These are phyloP conservation scores for Panellus pusillus DNA, from an alignment of 768 basidiomycete species.

Conservation along the genomic window DNA sequence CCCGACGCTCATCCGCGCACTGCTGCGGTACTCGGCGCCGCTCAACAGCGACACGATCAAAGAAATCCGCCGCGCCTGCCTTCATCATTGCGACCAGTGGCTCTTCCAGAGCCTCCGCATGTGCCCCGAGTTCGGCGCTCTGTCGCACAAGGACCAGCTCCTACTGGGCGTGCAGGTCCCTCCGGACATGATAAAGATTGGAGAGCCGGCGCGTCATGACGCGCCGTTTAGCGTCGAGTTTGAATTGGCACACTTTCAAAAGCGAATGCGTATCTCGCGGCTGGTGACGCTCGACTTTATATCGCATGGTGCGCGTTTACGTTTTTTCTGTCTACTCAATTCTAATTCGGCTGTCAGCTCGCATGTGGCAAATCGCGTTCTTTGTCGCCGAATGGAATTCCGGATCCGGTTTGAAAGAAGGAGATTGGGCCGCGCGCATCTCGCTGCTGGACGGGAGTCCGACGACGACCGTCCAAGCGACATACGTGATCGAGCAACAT, in stretches of 20 bases:
- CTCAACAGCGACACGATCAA: conserved; percentile 33
- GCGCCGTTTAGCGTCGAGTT: conserved; percentile 39
- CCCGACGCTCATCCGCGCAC: conserved; percentile 32
- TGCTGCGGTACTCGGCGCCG: conserved; percentile 34
- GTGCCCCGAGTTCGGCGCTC: conserved; percentile 32
- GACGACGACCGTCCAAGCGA: not conserved
- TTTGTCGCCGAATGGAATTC: conserved; percentile 12
- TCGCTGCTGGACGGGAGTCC: conserved; percentile 12
- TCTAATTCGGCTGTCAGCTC: conserved; percentile 24
- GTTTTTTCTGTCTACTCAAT: not conserved
- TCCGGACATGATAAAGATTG: conserved; percentile 37
- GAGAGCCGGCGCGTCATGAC: conserved; percentile 32
- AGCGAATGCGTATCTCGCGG: conserved; percentile 47
- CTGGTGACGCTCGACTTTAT: conserved; percentile 46
- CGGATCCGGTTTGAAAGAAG: not conserved
- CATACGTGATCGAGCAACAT: conserved; percentile 1
- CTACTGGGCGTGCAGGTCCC: conserved; percentile 17
- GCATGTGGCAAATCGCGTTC: conserved; percentile 38
- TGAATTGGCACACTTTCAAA: conserved; percentile 44
- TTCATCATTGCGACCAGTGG: conserved; percentile 39
- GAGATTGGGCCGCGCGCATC: conserved; percentile 18
- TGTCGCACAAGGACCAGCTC: conserved; percentile 22
- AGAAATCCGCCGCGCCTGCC: conserved; percentile 49
- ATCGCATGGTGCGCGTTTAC: conserved; percentile 38
- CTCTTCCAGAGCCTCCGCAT: conserved; percentile 40